Evolutionary conservation across 306 rosid species (phyloP).

Genomic region (Quercus ilex): DNA sequence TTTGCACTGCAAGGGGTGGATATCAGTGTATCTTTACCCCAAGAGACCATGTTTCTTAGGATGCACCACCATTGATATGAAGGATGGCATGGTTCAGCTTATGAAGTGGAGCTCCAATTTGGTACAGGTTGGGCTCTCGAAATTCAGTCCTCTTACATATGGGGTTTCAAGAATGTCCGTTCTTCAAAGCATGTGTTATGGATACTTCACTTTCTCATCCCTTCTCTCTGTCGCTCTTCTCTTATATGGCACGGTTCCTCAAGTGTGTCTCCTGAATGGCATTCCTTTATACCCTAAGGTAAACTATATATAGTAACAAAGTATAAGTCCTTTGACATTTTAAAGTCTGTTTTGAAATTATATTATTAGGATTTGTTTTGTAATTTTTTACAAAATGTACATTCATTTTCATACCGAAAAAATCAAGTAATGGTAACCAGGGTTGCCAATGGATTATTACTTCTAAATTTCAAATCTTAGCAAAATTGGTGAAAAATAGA

Average conservation of each 20-base stretch:
- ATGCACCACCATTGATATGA: slow-evolving; percentile 39
- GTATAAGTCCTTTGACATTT: neutral
- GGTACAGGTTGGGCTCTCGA: neutral
- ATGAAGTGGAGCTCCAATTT: neutral
- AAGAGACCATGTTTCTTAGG: slow-evolving; percentile 42
- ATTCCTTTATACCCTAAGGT: slow-evolving; percentile 38
- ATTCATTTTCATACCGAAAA: no score
- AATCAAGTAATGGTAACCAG: no score
- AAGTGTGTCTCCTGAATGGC: slow-evolving; percentile 39
- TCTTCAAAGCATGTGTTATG: neutral
- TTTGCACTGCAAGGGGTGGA: slow-evolving; percentile 40
- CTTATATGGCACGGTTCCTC: slow-evolving; percentile 40
- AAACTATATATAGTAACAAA: neutral
- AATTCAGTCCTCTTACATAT: slow-evolving; percentile 34
- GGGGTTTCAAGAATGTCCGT: slow-evolving; percentile 31
- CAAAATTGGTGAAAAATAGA: no score
- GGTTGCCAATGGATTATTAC: neutral
- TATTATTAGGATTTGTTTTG: neutral
- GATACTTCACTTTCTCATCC: slow-evolving; percentile 15
- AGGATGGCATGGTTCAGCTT: slow-evolving; percentile 34
- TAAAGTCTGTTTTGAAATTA: neutral
- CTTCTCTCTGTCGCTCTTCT: slow-evolving; percentile 18
- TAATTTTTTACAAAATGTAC: neutral
- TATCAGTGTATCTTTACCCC: slow-evolving; percentile 37
- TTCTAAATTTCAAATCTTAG: neutral